Evolutionary conservation across 768 basidiomycete genomes (phyloP).

Genomic region (Plicaturopsis crispa): DNA sequence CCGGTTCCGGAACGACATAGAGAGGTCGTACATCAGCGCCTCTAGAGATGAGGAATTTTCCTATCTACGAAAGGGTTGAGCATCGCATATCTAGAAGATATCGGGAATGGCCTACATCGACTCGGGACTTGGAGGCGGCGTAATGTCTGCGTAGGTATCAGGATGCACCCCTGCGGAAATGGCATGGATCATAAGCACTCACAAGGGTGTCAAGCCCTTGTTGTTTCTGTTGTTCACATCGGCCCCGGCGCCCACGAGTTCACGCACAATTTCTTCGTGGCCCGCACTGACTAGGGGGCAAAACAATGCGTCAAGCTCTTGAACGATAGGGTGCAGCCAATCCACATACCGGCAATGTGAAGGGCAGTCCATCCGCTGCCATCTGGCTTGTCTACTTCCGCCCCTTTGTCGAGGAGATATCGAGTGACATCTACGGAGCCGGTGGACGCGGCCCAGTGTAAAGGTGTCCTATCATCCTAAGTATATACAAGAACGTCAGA

Average conservation of each 20-base stretch:
- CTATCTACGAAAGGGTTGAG: constrained; percentile 55
- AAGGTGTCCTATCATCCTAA: constrained; percentile 71
- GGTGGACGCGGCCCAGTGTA: constrained; percentile 83
- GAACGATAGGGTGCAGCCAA: constrained; percentile 1
- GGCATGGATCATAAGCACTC: too few relatives aligned
- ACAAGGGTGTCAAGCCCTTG: constrained; percentile 83
- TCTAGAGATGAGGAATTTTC: constrained; percentile 72
- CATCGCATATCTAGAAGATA: too few relatives aligned
- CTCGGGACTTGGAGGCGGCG: constrained; percentile 85
- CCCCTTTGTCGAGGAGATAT: constrained; percentile 64
- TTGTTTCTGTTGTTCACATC: constrained; percentile 75
- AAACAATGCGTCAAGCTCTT: too few relatives aligned
- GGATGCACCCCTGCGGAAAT: background rate
- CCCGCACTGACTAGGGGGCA: constrained; percentile 69
- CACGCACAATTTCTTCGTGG: constrained; percentile 63
- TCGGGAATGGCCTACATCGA: constrained; percentile 46
- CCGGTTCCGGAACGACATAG: constrained; percentile 20
- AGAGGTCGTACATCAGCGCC: constrained; percentile 79
- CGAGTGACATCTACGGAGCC: constrained; percentile 61
- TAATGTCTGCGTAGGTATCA: constrained; percentile 60
- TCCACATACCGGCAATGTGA: constrained; percentile 61
- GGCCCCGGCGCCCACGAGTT: constrained; percentile 77
- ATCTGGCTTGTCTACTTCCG: constrained; percentile 62
- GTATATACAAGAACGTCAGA: background rate
- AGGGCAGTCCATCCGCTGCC: constrained; percentile 70